Evolutionary conservation across 2,329 filamentous ascomycete genomes (phyloP).

Genomic region (Alternaria conjuncta): DNA sequence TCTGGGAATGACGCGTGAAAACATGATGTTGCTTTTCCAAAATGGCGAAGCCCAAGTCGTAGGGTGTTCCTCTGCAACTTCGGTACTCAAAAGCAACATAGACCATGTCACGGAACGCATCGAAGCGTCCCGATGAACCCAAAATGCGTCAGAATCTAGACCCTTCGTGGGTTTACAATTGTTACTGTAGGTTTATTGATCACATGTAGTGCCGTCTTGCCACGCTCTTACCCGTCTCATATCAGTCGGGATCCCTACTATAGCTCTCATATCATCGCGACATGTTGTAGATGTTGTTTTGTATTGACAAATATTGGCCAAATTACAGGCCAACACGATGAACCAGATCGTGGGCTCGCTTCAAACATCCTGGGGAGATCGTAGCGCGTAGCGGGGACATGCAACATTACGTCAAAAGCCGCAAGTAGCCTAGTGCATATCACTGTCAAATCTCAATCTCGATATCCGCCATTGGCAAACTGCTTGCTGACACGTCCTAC

Average conservation of each 20-base stretch:
- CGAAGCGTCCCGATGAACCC: neutral
- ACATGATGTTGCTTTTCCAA: neutral
- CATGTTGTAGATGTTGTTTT: neutral
- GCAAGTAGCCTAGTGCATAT: slow-evolving; percentile 2
- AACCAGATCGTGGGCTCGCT: slow-evolving; percentile 8
- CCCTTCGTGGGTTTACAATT: neutral
- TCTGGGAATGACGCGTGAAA: neutral
- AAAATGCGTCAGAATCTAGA: neutral
- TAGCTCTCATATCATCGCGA: neutral
- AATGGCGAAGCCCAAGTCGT: neutral
- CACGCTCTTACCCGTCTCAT: neutral
- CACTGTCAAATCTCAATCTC: neutral
- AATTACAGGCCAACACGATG: neutral
- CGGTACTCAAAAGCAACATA: neutral
- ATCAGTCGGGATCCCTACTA: neutral
- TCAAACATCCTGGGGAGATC: slow-evolving; percentile 5
- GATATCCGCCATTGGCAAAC: neutral
- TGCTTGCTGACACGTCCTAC: neutral
- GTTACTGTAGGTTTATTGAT: neutral
- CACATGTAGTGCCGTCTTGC: neutral
- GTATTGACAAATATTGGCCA: neutral
- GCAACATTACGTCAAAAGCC: neutral
- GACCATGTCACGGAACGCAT: neutral
- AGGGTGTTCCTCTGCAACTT: rapidly evolving
- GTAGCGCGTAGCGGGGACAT: neutral